Evolutionary conservation across 2,329 filamentous ascomycete species (phyloP).

Genomic region (Aspergillus fructus): DNA sequence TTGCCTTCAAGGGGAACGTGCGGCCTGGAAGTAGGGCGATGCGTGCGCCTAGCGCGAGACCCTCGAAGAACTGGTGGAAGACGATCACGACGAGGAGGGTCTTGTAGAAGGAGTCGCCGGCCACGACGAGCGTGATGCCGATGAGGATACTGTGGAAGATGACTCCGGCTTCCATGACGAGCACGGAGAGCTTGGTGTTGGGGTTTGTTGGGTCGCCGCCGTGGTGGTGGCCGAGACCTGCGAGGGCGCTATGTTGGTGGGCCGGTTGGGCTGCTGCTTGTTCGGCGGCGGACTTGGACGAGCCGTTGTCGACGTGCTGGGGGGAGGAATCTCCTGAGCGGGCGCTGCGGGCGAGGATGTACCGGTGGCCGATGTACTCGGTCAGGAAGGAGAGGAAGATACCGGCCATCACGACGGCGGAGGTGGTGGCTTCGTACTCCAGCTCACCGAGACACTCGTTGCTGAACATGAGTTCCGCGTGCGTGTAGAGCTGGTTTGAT

Average conservation of each 20-base stretch:
- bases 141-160: constrained; percentile 70
- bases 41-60: constrained; percentile 69
- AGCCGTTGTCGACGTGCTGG: not conserved
- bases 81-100: constrained; percentile 64
- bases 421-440: constrained; percentile 66
- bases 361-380: constrained; percentile 65
- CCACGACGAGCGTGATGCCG: constrained; percentile 44
- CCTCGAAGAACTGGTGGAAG: constrained; percentile 78
- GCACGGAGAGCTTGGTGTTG: constrained; percentile 59
- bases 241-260: constrained; percentile 14
- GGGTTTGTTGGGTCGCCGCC: constrained; percentile 30
- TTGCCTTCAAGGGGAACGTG: constrained; percentile 45
- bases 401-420: constrained; percentile 72
- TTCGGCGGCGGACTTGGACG: not conserved
- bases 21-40: constrained; percentile 58
- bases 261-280: not conserved
- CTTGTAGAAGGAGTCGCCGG: constrained; percentile 52
- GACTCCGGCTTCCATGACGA: constrained; percentile 71
- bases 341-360: constrained; percentile 42
- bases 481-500: constrained; percentile 63
- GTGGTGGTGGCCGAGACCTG: constrained; percentile 35
- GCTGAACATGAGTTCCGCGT: constrained; percentile 69
- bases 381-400: constrained; percentile 71
- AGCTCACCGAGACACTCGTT: constrained; percentile 68
- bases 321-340: not conserved